Base-by-base conservation (phyloP, 2,329 filamentous ascomycete genomes). In the Ceratocystis eucalypticola region DNA sequence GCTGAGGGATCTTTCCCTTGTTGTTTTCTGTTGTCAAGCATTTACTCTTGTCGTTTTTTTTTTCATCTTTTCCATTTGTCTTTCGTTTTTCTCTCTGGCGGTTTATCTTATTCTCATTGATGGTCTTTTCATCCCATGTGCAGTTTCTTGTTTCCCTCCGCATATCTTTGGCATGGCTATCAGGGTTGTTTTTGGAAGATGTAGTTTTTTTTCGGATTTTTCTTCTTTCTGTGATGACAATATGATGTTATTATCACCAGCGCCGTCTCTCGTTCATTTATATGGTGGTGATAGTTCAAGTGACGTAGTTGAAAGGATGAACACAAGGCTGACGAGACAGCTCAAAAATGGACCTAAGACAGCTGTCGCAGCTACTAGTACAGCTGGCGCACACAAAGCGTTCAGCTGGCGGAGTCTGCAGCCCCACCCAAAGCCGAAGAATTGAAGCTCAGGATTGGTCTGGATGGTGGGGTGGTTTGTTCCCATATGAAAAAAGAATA, bases 1-100 rank as follows among this genome's bases (percentile, higher is more conserved):
- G 71, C 67, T 67, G 69, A 41, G 37, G 37, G 37, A 41, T 41
- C 3, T 41, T 12, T 12, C 10, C 37, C 37, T 41, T 41, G 37
- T 4, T 41, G 37, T 41, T 41, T 41, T 41, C 37, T 15, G 67
- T 46, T 70, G 67, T 41, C 33, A 33, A 61, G 57, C 33, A 20
- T 44, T 28, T n/a, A 10, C 61, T 63, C 30, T 46, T 48, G 6
- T 7, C 61, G 22, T 48, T 45, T 44, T 10, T 61, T 10, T 6
- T 6, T 46, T 17, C 20, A 15, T 25, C 28, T 62, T 25, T 62
- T 17, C 25, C 17, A 50, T 48, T 63, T 63, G 44, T 63, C 44
- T 63, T 50, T 33, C 22, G 5, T 48, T 63, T 7, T 48, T 33
- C 30, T 48, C n/a, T 63, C 17, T 37, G 22, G 44, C 22, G 22